phyloP scores from a whole-genome alignment of 2,329 filamentous ascomycete genomes.

The Tympanopsis confertula region DNA sequence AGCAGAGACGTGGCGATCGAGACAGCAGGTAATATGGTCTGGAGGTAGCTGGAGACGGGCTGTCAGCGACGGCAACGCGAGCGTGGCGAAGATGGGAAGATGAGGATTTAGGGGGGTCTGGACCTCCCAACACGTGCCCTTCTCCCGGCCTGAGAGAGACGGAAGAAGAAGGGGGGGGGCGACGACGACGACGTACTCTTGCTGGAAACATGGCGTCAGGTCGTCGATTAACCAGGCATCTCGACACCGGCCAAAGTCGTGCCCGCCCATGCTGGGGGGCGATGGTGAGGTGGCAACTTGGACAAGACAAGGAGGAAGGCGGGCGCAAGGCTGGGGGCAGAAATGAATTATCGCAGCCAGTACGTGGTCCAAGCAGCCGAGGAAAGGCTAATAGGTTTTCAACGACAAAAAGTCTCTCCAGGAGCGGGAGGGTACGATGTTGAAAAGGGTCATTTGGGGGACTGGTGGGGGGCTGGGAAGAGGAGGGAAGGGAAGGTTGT shows the following conservation, averaged over 20 bases:
- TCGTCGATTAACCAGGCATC: constrained; percentile 49
- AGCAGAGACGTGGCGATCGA: constrained; percentile 60
- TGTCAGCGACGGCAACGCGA: not conserved
- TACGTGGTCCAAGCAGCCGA: too few species aligned
- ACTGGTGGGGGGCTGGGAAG: too few species aligned
- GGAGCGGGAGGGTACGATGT: too few species aligned
- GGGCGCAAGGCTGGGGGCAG: not conserved
- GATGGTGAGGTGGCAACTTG: not conserved
- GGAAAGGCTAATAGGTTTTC: too few species aligned
- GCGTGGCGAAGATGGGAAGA: constrained; percentile 3
- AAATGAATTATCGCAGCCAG: not conserved
- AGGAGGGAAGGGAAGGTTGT: too few species aligned
- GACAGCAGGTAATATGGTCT: constrained; percentile 67
- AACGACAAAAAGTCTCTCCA: too few species aligned
- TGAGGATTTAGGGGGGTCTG: constrained; percentile 2
- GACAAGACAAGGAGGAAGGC: not conserved
- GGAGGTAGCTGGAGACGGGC: constrained; percentile 51
- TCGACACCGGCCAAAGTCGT: not conserved
- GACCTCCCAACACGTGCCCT: constrained; percentile 1
- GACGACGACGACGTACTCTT: constrained; percentile 42
- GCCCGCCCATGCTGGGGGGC: not conserved
- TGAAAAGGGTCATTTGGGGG: too few species aligned
- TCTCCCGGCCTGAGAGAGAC: constrained; percentile 3
- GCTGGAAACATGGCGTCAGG: constrained; percentile 49
- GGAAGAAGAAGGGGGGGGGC: not conserved